Evolutionary conservation across 106 monocot species (phyloP).

Genomic region (Allium fistulosum): DNA sequence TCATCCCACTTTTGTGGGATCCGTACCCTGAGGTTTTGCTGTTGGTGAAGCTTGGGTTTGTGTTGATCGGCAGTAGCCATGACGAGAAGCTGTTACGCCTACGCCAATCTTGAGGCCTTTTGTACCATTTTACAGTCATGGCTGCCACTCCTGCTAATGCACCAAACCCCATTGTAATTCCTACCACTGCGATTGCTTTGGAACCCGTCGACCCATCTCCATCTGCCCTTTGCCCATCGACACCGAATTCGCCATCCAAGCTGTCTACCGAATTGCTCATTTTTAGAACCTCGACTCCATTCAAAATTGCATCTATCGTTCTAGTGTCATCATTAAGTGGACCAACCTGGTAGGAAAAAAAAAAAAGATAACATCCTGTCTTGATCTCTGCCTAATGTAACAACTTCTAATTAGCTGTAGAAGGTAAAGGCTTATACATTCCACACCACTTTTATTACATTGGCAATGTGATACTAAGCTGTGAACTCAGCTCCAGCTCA

Average conservation of each 20-base stretch:
- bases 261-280: conserved; percentile 46
- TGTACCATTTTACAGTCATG: conserved; percentile 35
- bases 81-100: conserved; percentile 54
- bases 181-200: conserved; percentile 20
- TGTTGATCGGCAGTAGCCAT: conserved; percentile 45
- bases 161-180: conserved; percentile 39
- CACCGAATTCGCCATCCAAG: conserved; percentile 54
- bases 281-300: conserved; percentile 51
- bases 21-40: conserved; percentile 22
- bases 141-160: conserved; percentile 41
- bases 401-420: not conserved
- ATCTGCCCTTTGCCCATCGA: conserved; percentile 28
- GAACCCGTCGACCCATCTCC: not conserved
- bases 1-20: conserved; percentile 29
- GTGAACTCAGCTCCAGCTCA: no score
- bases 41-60: conserved; percentile 26
- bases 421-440: no score
- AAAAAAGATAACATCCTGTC: not conserved
- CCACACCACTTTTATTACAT: not conserved
- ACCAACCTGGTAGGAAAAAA: conserved; percentile 10
- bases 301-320: conserved; percentile 27
- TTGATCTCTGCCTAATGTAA: not conserved
- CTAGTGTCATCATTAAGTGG: conserved; percentile 28
- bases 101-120: conserved; percentile 42
- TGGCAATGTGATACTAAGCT: not conserved